Evolutionary conservation across 495 filamentous ascomycete genomes (phyloP).

Genomic region (Friedmanniomyces endolithicus): DNA sequence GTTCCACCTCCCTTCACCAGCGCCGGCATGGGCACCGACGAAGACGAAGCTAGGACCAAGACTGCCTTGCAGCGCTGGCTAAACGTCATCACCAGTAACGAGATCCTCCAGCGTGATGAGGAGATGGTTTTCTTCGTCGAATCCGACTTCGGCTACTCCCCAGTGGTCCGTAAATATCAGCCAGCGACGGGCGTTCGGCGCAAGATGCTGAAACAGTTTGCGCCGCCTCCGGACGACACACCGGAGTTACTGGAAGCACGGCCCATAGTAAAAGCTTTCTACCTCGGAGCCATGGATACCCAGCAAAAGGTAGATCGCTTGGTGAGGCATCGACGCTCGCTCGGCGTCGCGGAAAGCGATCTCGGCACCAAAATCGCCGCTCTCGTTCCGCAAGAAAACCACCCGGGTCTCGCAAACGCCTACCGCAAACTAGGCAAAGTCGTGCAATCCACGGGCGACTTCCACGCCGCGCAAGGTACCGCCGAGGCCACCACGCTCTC

Average conservation of each 20-base stretch:
- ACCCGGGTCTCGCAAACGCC: constrained; percentile 72
- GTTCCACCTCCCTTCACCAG: constrained; percentile 84
- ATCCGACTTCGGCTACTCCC: constrained; percentile 95
- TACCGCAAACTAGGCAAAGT: constrained; percentile 92
- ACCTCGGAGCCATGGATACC: constrained; percentile 86
- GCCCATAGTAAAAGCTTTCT: constrained; percentile 89
- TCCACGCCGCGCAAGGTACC: constrained; percentile 92
- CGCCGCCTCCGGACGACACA: constrained; percentile 92
- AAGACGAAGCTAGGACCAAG: constrained; percentile 86
- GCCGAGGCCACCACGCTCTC: constrained; percentile 90
- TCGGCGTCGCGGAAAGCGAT: constrained; percentile 86
- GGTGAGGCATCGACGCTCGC: constrained; percentile 78
- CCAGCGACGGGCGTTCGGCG: constrained; percentile 90
- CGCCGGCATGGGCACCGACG: constrained; percentile 90
- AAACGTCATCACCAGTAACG: constrained; percentile 80
- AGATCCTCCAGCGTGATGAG: constrained; percentile 85
- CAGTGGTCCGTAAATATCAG: constrained; percentile 88
- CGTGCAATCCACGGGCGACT: constrained; percentile 85
- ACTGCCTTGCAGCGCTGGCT: constrained; percentile 86
- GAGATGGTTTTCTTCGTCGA: constrained; percentile 97
- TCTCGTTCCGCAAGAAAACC: constrained; percentile 80
- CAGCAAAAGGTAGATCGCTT: constrained; percentile 90
- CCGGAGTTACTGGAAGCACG: constrained; percentile 83
- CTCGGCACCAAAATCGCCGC: constrained; percentile 77
- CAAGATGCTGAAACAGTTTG: constrained; percentile 96